Conservation (phyloP, 2,329 filamentous ascomycete genomes). For the Talaromyces sp. region DNA sequence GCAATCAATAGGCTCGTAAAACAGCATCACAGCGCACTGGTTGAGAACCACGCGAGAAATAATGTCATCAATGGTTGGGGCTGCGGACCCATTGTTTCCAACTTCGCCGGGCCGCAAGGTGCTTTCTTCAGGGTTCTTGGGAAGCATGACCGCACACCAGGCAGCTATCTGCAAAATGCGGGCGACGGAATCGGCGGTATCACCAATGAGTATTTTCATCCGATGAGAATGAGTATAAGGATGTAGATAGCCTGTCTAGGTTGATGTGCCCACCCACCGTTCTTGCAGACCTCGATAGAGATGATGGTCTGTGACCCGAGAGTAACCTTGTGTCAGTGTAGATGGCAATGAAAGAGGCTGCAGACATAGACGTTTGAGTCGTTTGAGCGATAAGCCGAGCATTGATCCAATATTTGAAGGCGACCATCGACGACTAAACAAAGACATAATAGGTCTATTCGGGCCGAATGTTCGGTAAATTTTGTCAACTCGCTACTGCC, state of each 20-base stretch:
- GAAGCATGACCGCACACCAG: neutral
- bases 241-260: too few species aligned
- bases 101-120: constrained; percentile 2
- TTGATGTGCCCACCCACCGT: neutral
- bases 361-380: neutral
- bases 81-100: constrained; percentile 1
- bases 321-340: neutral
- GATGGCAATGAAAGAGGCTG: neutral
- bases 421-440: neutral
- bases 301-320: neutral
- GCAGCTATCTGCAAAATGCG: neutral
- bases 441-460: neutral
- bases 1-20: neutral
- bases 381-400: neutral
- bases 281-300: neutral
- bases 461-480: neutral
- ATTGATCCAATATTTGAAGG: neutral
- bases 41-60: neutral
- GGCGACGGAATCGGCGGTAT: neutral
- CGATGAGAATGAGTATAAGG: too few species aligned
- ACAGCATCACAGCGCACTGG: neutral
- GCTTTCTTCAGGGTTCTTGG: constrained; percentile 3
- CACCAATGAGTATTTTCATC: constrained; percentile 7
- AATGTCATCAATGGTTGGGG: neutral
- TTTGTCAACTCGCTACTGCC: neutral